These are phyloP conservation scores for Medicago truncatula DNA, from an alignment of 306 rosid genomes.

Conservation along the genomic window MtrunA17r5.0-ANR NC_053048.1:7949001-7949500, in stretches of 20 bases:
- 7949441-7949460: constrained; percentile 3
- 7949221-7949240: no score
- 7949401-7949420: constrained; percentile 17
- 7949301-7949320: constrained; percentile 39
- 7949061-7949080: constrained; percentile 32
- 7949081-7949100: constrained; percentile 3
- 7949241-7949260: not conserved
- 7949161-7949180: no score
- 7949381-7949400: constrained; percentile 16
- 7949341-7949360: constrained; percentile 66
- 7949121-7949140: not conserved
- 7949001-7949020: constrained; percentile 74
- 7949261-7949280: not conserved
- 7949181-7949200: no score
- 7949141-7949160: no score
- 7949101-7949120: constrained; percentile 21
- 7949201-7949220: no score
- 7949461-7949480: not conserved
- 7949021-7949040: constrained; percentile 40
- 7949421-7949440: constrained; percentile 28
- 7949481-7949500: constrained; percentile 79
- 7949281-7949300: constrained; percentile 22
- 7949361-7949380: constrained; percentile 60
- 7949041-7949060: constrained; percentile 28
- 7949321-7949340: constrained; percentile 89